Percentiles rank a stretch among this genome's conserved stretches.
These are phyloP conservation scores for sorghum (Sorghum bicolor) DNA, from an alignment of 176 grass and related monocot species.

Conservation along the genomic window DNA sequence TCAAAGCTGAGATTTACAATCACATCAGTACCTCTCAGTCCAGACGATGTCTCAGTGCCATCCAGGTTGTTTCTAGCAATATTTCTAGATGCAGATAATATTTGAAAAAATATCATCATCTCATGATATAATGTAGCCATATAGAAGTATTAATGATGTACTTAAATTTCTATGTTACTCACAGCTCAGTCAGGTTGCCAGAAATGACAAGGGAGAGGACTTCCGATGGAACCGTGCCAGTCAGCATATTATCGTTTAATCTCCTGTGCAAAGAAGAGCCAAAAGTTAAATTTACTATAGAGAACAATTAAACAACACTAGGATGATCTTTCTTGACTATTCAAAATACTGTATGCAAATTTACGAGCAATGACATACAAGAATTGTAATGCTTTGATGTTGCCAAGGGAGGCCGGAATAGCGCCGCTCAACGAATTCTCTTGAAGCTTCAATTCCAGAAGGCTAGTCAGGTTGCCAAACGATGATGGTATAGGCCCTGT, in stretches of 20 bases:
- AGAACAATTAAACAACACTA: background rate
- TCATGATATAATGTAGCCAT: background rate
- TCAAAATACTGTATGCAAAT: background rate
- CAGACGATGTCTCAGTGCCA: conserved; percentile 13
- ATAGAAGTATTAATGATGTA: background rate
- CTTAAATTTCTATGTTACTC: background rate
- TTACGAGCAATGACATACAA: conserved; percentile 17
- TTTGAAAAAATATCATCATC: background rate
- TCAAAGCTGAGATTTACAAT: background rate
- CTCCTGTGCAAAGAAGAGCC: conserved; percentile 3
- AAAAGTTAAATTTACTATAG: background rate
- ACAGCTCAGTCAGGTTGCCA: conserved; percentile 37
- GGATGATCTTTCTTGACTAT: background rate
- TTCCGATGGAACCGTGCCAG: conserved; percentile 19
- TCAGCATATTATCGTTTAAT: conserved; percentile 14
- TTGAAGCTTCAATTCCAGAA: conserved; percentile 19
- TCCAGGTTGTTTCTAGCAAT: conserved; percentile 17
- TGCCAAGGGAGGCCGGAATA: conserved; percentile 32
- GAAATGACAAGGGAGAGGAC: conserved; percentile 22
- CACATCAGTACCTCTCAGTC: conserved; percentile 15
- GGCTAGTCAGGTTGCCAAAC: conserved; percentile 21
- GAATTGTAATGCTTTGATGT: conserved; percentile 21
- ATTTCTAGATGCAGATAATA: conserved; percentile 13
- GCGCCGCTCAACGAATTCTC: conserved; percentile 10
- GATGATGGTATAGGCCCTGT: conserved; percentile 16